phyloP scores from a whole-genome alignment of 2,329 filamentous ascomycete genomes.

The Bipolaris oryzae region DNA sequence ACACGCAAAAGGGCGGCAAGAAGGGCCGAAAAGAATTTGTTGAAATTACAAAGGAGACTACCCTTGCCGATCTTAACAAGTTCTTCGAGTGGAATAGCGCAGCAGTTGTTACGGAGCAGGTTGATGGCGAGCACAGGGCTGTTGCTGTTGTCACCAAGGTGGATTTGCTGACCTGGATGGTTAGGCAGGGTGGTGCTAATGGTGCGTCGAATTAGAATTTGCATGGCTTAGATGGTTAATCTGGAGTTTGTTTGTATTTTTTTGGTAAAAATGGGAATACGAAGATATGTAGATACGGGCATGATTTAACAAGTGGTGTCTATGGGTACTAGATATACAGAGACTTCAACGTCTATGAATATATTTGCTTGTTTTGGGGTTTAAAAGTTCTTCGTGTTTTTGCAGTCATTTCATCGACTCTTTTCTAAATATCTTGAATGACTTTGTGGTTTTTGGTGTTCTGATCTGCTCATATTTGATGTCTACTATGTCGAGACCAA shows the following conservation, averaged over 20 bases:
- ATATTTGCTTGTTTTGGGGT: background rate
- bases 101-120: conserved; percentile 85
- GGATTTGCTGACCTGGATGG: conserved; percentile 89
- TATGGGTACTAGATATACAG: background rate
- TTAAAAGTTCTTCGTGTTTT: background rate
- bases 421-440: too few relatives aligned
- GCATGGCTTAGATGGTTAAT: background rate
- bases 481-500: too few relatives aligned
- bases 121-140: conserved; percentile 69
- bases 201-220: conserved; percentile 2
- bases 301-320: background rate
- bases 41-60: conserved; percentile 91
- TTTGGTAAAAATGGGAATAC: background rate
- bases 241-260: background rate
- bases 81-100: conserved; percentile 99
- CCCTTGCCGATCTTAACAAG: conserved; percentile 78
- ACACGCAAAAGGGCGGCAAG: conserved; percentile 26
- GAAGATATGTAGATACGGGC: background rate
- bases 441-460: too few relatives aligned
- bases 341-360: conserved; percentile 9
- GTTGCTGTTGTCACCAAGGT: conserved; percentile 95
- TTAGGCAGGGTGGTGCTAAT: conserved; percentile 51
- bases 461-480: too few relatives aligned
- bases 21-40: conserved; percentile 70
- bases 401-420: too few relatives aligned